Evolutionary conservation across 2,329 filamentous ascomycete genomes (phyloP), one percentile per base, ranked within the genome.

Genomic region (Calonectria fujianensis): DNA sequence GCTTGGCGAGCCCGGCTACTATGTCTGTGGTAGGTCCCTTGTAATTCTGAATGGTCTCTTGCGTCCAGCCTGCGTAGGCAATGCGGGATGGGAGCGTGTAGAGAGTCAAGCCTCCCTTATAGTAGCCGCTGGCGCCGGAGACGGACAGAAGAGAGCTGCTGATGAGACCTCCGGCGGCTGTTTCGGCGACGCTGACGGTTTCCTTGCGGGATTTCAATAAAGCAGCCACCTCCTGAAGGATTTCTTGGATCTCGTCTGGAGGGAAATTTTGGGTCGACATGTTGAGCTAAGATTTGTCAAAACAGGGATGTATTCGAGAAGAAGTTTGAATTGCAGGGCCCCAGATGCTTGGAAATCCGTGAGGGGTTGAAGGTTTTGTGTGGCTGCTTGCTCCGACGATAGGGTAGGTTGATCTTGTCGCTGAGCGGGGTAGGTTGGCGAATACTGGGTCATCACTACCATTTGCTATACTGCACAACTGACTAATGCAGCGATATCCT

Each of bases 171-270:
- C 57, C 57, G n/a, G 57, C 57, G 6, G 57, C 57, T 18, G 57
- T 63, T 29, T 63, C 57, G 2, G 57, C 57, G 18, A 63, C 57
- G 24, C 57, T 63, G 24, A 63, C 24, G 11, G 57, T 63, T 41
- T 63, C 57, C 37, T 63, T 63, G 57, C 57, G 57, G 4, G 57
- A 63, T 41, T 63, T 63, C 57, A 63, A 63, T 10, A 63, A 16
- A 11, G 57, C 20, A 4, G 57, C 37, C 14, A 63, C 57, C 9
- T 63, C 57, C 35, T 63, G 57, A 13, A 63, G 14, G 32, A 63
- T 63, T 24, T 63, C 35, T 41, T 63, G 57, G 24, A 63, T 63
- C 35, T 63, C 57, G 31, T 8, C 35, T 31, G 57, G 57, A 6
- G 57, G 57, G 8, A 63, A 63, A 20, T 63, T 2, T 31, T 63